Conservation (phyloP, 805 yeast genomes). For the Kodamaea fukazawae region DNA sequence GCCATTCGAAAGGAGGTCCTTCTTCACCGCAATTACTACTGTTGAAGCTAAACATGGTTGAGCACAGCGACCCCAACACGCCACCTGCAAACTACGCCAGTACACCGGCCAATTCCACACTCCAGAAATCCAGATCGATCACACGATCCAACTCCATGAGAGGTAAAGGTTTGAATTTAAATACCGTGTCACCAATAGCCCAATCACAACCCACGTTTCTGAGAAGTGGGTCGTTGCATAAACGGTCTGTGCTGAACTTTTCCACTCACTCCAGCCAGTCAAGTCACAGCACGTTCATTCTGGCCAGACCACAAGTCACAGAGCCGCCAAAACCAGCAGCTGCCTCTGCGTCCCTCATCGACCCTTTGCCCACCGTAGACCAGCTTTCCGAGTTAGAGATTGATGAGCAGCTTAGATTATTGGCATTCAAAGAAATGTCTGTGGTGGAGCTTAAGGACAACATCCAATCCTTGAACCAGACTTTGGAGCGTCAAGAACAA, state of each 20-base stretch:
- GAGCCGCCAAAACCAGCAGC: neutral
- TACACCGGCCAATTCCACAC: neutral
- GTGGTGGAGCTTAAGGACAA: slow-evolving; percentile 61
- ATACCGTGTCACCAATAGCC: slow-evolving; percentile 6
- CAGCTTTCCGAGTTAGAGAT: slow-evolving; percentile 35
- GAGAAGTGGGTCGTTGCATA: slow-evolving; percentile 2
- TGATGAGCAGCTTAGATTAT: slow-evolving; percentile 52
- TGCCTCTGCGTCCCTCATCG: neutral
- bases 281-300: slow-evolving; percentile 30
- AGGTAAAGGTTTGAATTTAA: slow-evolving; percentile 6
- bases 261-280: slow-evolving; percentile 7
- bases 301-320: slow-evolving; percentile 29
- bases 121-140: neutral
- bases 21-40: slow-evolving; percentile 2
- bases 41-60: slow-evolving; percentile 1
- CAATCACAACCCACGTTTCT: slow-evolving; percentile 1
- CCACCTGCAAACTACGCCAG: no score
- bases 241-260: slow-evolving; percentile 5
- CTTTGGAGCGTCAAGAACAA: slow-evolving; percentile 40
- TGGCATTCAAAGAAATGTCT: slow-evolving; percentile 69
- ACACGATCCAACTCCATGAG: slow-evolving; percentile 8
- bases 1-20: neutral
- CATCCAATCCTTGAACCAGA: slow-evolving; percentile 42
- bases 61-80: neutral
- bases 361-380: slow-evolving; percentile 30